These are phyloP conservation scores for Rhizopogon roseolus DNA, from an alignment of 768 basidiomycete genomes.

Conservation along the genomic window DNA sequence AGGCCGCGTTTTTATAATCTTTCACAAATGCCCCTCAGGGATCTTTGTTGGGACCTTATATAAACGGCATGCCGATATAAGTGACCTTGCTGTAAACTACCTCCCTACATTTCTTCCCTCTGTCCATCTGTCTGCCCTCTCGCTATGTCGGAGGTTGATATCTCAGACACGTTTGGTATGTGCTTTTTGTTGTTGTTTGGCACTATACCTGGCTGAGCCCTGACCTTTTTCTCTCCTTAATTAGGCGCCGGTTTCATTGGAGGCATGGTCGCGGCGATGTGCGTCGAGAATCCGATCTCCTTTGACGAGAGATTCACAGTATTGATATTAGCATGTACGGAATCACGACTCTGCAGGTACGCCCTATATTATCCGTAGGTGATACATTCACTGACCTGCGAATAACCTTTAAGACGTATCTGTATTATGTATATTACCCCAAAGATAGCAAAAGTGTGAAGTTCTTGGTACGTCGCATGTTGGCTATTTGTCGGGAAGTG, in stretches of 20 bases:
- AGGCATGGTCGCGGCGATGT: constrained; percentile 13
- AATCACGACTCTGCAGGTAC: constrained; percentile 17
- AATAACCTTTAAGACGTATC: constrained; percentile 12
- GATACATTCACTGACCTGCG: neutral
- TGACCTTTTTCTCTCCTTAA: neutral
- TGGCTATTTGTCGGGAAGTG: neutral
- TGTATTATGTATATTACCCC: constrained; percentile 19
- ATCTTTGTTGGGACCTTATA: neutral
- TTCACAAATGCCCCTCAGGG: neutral
- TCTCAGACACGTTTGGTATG: constrained; percentile 6
- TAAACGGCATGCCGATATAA: neutral
- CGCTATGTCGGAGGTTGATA: neutral
- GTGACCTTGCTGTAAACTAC: neutral
- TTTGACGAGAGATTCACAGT: neutral
- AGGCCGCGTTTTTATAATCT: neutral
- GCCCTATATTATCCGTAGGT: neutral
- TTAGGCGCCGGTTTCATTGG: constrained; percentile 18
- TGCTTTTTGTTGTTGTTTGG: neutral
- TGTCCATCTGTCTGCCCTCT: neutral
- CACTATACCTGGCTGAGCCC: neutral
- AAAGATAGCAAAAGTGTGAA: constrained; percentile 8
- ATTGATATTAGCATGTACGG: constrained; percentile 13
- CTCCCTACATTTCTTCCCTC: neutral
- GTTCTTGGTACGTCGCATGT: constrained; percentile 7
- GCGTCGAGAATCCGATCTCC: neutral